A percentile compares a stretch with the other conserved stretches of the same genome.
These are phyloP conservation scores for Prosopis cineraria DNA, from an alignment of 306 rosid genomes.

Conservation along the genomic window DNA sequence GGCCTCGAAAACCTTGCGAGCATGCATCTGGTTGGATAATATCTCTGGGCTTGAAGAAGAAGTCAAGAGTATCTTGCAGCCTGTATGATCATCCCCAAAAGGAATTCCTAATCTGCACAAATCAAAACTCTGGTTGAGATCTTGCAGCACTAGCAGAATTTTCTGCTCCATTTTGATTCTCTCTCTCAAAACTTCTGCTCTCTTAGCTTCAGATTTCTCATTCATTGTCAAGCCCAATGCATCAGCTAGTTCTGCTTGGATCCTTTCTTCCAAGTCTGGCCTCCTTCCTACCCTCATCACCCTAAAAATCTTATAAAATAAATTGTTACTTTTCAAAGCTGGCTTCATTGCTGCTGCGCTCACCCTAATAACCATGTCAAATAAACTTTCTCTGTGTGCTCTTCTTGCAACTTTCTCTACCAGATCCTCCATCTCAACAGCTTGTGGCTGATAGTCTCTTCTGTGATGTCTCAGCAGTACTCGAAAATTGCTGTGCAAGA, in stretches of 20 bases:
- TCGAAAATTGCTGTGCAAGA: no score
- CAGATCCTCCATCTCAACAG: no score
- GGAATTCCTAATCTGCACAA: not conserved
- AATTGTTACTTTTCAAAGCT: no score
- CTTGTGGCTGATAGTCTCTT: no score
- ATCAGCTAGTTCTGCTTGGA: not conserved
- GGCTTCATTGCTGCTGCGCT: no score
- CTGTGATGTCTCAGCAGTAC: no score
- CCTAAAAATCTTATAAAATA: not conserved
- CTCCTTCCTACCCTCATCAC: not conserved
- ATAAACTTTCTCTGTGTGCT: not conserved
- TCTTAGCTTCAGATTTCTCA: not conserved
- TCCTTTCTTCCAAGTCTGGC: not conserved
- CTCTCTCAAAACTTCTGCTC: not conserved
- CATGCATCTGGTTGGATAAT: constrained; percentile 15
- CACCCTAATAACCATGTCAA: no score
- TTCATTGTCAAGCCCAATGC: not conserved
- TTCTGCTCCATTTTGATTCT: not conserved
- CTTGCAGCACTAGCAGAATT: not conserved
- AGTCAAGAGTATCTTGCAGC: not conserved
- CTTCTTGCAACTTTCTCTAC: not conserved
- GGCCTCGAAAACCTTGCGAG: not conserved
- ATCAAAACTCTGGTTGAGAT: not conserved
- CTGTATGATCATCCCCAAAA: not conserved
- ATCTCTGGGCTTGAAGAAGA: not conserved